Evolutionary conservation across 768 basidiomycete genomes (phyloP).

Genomic region (Saitozyma podzolica): DNA sequence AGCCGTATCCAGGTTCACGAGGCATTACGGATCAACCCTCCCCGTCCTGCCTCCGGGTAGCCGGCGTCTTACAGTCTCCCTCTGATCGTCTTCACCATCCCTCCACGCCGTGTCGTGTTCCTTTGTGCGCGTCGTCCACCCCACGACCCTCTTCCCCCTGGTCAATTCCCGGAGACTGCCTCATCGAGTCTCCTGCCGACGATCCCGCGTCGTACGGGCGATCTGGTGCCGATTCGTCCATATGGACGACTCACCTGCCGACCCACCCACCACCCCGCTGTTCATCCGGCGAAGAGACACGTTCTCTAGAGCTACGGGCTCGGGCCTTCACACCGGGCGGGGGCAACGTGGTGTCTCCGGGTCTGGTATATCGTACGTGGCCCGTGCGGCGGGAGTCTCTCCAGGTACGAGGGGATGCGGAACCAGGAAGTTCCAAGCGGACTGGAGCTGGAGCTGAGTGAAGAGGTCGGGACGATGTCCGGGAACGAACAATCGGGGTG

Average conservation of each 20-base stretch:
- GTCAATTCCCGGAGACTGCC: neutral
- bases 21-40: no score
- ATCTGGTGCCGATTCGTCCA: neutral
- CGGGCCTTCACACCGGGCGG: slow-evolving; percentile 30
- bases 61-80: no score
- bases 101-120: no score
- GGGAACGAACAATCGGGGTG: neutral
- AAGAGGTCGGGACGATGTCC: slow-evolving; percentile 4
- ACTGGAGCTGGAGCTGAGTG: neutral
- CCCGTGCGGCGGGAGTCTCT: neutral
- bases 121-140: neutral
- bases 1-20: no score
- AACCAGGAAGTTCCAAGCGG: neutral
- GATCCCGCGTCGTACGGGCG: slow-evolving; percentile 1
- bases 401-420: slow-evolving; percentile 1
- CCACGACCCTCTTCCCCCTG: neutral
- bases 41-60: no score
- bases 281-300: slow-evolving; percentile 20
- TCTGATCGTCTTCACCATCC: no score
- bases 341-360: slow-evolving; percentile 1
- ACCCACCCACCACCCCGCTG: slow-evolving; percentile 6
- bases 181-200: neutral
- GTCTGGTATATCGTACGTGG: slow-evolving; percentile 2
- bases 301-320: slow-evolving; percentile 28
- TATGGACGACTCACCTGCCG: neutral